phyloP scores from a whole-genome alignment of 2,329 filamentous ascomycete genomes.

The Fusarium foetens region DNA sequence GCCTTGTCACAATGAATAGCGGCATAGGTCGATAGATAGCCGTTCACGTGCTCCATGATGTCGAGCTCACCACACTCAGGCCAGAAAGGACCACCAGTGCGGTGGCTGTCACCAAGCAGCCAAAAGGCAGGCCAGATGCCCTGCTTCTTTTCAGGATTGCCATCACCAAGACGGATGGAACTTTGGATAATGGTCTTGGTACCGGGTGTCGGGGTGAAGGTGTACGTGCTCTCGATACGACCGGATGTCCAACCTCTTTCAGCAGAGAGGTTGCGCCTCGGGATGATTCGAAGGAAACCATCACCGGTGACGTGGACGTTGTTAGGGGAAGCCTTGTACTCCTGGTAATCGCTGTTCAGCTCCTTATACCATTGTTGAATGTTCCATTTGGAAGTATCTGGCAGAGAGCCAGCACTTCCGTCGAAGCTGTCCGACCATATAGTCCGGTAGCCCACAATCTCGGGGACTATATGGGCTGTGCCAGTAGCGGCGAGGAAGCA shows the following conservation, averaged over 20 bases:
- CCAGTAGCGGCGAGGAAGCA: not conserved
- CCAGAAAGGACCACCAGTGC: slow-evolving; percentile 34
- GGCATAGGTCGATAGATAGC: slow-evolving; percentile 1
- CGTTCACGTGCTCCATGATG: slow-evolving; percentile 36
- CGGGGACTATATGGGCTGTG: slow-evolving; percentile 43
- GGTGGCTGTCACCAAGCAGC: slow-evolving; percentile 39
- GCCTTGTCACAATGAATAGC: slow-evolving; percentile 38
- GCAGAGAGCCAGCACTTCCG: slow-evolving; percentile 50
- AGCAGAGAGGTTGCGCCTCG: slow-evolving; percentile 48
- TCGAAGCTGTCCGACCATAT: slow-evolving; percentile 59
- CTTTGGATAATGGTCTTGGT: slow-evolving; percentile 55
- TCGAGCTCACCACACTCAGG: slow-evolving; percentile 39
- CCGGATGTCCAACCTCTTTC: slow-evolving; percentile 59
- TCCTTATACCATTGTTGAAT: slow-evolving; percentile 24
- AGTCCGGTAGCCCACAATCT: slow-evolving; percentile 48
- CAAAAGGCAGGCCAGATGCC: slow-evolving; percentile 52
- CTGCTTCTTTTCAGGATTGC: slow-evolving; percentile 48
- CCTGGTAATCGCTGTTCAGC: slow-evolving; percentile 21
- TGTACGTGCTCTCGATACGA: slow-evolving; percentile 59
- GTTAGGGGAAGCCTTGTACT: slow-evolving; percentile 40
- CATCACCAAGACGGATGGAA: slow-evolving; percentile 50
- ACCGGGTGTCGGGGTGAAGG: slow-evolving; percentile 55
- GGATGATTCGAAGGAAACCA: slow-evolving; percentile 59
- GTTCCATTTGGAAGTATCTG: slow-evolving; percentile 57
- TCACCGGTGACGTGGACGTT: slow-evolving; percentile 63